phyloP scores from a whole-genome alignment of 2,329 filamentous ascomycete species.

The Calonectria henricotiae region DNA sequence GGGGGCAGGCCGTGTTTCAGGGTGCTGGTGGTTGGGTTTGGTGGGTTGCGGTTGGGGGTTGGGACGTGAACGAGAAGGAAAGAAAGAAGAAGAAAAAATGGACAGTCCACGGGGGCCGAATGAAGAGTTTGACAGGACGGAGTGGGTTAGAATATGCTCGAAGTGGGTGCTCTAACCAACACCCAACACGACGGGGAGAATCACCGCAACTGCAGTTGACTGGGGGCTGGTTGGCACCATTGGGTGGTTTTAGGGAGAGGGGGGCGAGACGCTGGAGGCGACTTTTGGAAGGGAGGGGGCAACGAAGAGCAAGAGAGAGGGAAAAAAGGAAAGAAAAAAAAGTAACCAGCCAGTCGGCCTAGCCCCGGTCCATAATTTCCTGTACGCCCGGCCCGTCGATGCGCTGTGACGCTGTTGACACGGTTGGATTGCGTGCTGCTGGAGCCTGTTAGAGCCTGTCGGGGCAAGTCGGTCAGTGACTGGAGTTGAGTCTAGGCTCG shows the following conservation, averaged over 20 bases:
- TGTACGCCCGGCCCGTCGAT: constrained; percentile 47
- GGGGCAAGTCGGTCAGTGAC: constrained; percentile 44
- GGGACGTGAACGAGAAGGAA: constrained; percentile 35
- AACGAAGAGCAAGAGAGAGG: not conserved
- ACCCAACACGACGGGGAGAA: constrained; percentile 23
- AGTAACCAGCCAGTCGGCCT: constrained; percentile 47
- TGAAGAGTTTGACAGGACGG: constrained; percentile 50
- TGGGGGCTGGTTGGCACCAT: constrained; percentile 45
- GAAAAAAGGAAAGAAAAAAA: constrained; percentile 44
- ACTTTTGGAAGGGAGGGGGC: constrained; percentile 39
- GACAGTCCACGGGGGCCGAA: constrained; percentile 48
- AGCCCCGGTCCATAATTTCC: constrained; percentile 52
- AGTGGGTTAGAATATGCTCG: constrained; percentile 45
- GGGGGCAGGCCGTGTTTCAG: constrained; percentile 53
- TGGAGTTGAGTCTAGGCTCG: constrained; percentile 44
- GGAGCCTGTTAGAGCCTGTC: constrained; percentile 28
- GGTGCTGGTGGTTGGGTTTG: constrained; percentile 45
- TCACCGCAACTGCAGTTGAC: constrained; percentile 33
- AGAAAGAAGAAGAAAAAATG: constrained; percentile 9
- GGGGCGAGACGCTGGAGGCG: constrained; percentile 39
- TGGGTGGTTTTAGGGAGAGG: constrained; percentile 34
- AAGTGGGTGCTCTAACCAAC: constrained; percentile 45
- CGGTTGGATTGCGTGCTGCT: constrained; percentile 51
- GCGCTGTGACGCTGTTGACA: constrained; percentile 50
- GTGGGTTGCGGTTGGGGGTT: constrained; percentile 47